Evolutionary conservation across 345 rosid species (phyloP), one percentile per base, ranked within the genome.

Genomic region (Brassica nigra): DNA sequence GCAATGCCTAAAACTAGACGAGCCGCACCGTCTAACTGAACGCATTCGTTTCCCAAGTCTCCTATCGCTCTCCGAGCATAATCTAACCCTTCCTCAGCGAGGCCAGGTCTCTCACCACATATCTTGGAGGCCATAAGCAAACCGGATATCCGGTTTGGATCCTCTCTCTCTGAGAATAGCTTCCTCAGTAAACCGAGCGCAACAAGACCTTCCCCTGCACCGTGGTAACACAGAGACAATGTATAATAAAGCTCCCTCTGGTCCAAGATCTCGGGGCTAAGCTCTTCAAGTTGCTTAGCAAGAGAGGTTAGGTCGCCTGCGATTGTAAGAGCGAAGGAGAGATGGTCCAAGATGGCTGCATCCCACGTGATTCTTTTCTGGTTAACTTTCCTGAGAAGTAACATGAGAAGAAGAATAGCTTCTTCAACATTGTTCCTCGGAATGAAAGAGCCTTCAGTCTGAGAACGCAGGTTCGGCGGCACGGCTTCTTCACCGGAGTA

Each of bases 401-500:
- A 85, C 91, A 92, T 89, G 14, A 92, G 71, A 31, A 92, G 88
- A 71, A 92, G 94, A 69, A 91, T 85, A 79, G 97, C 92, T 82
- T 92, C 97, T 71, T 92, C 97, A 33, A 89, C 76, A 34, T 86
- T 91, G 86, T 87, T 91, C 83, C 86, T 81, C 3, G 97, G 97
- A 42, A 88, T 89, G 80, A 87, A 92, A 0, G 94, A 86, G 11
- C 89, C 82, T 57, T 86, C 91, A 55, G 89, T 85, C 83, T 87
- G 94, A 68, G 86, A 83, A 16, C 89, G 92, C 27, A 92, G 92
- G 76, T 86, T 83, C 2, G 90, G 94, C 10, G 97, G 90, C 66
- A 87, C 79, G 6, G 96, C 90, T 85, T 92, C 97, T 62, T 89
- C 90, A 65, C 97, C 97, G n/a, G 83, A 86, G 62, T 92, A 92